Conservation (phyloP, 2,329 filamentous ascomycete genomes). For the Fusarium concolor region DNA sequence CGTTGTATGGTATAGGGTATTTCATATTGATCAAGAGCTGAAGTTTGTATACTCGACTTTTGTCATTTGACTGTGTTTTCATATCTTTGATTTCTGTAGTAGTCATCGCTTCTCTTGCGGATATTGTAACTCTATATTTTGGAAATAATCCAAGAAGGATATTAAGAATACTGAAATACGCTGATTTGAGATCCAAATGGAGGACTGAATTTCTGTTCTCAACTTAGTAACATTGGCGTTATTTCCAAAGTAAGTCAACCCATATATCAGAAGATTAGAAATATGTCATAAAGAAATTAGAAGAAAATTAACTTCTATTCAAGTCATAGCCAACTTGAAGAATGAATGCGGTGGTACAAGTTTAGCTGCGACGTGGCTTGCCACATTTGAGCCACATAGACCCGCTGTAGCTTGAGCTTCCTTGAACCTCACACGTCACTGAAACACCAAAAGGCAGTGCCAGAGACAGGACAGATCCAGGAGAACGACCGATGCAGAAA, state of each 20-base stretch:
- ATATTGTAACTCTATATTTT: too few relatives aligned
- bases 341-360: not conserved
- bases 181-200: too few relatives aligned
- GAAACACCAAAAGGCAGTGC: conserved; percentile 31
- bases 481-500: conserved; percentile 19
- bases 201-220: too few relatives aligned
- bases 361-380: conserved; percentile 43
- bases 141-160: too few relatives aligned
- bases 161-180: too few relatives aligned
- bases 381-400: conserved; percentile 42
- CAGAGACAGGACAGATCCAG: not conserved
- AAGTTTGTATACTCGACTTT: not conserved
- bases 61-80: not conserved
- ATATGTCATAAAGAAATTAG: not conserved
- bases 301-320: not conserved
- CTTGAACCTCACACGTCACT: conserved; percentile 47
- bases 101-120: too few relatives aligned
- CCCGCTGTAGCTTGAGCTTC: conserved; percentile 33
- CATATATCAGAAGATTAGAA: not conserved
- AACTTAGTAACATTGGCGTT: too few relatives aligned
- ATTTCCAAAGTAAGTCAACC: too few relatives aligned
- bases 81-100: not conserved
- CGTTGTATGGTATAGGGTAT: conserved; percentile 23
- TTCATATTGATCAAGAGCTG: not conserved
- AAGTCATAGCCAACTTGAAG: not conserved